Percentiles rank a stretch among this genome's conserved stretches.
phyloP scores from a whole-genome alignment of 768 basidiomycete species.

The Tubosaeta sp. region DNA sequence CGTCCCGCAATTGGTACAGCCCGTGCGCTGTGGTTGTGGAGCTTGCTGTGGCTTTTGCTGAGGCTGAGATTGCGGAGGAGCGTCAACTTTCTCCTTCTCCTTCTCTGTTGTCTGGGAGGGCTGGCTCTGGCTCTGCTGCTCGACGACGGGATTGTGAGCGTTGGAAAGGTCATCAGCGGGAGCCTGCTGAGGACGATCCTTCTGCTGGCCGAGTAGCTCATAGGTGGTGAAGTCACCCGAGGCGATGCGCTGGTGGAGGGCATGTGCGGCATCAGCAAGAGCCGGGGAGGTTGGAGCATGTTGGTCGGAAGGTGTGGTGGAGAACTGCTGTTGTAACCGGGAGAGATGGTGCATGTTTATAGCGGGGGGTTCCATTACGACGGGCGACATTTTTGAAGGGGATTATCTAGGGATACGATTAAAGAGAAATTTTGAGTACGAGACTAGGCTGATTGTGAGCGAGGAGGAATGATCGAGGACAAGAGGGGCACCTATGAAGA shows the following conservation, averaged over 20 bases:
- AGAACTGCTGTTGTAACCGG: conserved; percentile 46
- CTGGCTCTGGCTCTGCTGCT: conserved; percentile 18
- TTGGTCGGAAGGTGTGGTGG: conserved; percentile 31
- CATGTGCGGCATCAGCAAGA: conserved; percentile 20
- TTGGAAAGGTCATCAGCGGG: conserved; percentile 13
- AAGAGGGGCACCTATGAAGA: not conserved
- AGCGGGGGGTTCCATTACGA: conserved; percentile 53
- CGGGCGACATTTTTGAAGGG: conserved; percentile 46
- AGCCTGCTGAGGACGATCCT: conserved; percentile 26
- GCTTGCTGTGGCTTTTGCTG: conserved; percentile 24
- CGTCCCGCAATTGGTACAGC: conserved; percentile 75
- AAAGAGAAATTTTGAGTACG: conserved; percentile 21
- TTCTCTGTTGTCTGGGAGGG: conserved; percentile 17
- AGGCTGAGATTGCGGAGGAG: conserved; percentile 22
- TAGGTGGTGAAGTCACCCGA: conserved; percentile 28
- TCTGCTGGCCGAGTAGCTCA: conserved; percentile 28
- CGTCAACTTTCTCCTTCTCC: conserved; percentile 31
- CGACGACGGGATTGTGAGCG: conserved; percentile 8
- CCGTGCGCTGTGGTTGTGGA: conserved; percentile 38
- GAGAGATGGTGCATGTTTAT: conserved; percentile 51
- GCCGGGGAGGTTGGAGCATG: conserved; percentile 19
- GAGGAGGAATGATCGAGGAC: not conserved
- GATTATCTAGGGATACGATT: conserved; percentile 33
- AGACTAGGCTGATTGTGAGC: conserved; percentile 16
- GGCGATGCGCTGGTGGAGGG: conserved; percentile 28